Base-by-base conservation (phyloP, 1,139 yeast genomes). In the Blastobotrys ciferrii region DNA sequence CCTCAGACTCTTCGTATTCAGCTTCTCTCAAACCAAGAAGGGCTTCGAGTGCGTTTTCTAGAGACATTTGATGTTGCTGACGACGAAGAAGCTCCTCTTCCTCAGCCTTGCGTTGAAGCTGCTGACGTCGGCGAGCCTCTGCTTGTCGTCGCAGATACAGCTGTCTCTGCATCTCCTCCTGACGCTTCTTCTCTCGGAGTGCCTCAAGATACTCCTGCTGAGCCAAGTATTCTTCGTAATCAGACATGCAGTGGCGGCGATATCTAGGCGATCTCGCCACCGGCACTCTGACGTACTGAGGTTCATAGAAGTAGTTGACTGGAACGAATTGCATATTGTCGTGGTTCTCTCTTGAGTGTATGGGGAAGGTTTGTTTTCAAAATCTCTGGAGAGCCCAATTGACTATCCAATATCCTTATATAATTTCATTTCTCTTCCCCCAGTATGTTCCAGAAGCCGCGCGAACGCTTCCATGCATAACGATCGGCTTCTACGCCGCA, bases 291-390 rank as follows among this genome's bases (percentile, higher is more conserved):
- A 33, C 11, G 37, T 33, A 33, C 18, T 33, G 20, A 6, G 37
- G 37, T 20, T 33, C 37, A 20, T 33, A 33, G 12, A 33, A 33
- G 37, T 33, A 14, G 37, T 20, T 33, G 37, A 11, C 5, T 33
- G 37, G 37, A 15, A 33, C 18, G 19, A 33, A 33, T 33, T 33
- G 37, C 37, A 33, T 33, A n/a, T n/a, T n/a, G n/a, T n/a, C n/a
- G n/a, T n/a, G n/a, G n/a, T n/a, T n/a, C n/a, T n/a, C n/a, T n/a
- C n/a, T n/a, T n/a, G n/a, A n/a, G n/a, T 23, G 28, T 23, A 23
- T 23, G 28, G 28, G 28, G 28, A 23, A 23, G 28, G 9, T 23
- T 23, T 23, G 28, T 23, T 9, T 23, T 23, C 9, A 9, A 6
- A 23, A 23, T 6, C 9, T 23, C 28, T 23, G 28, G 9, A 9